Base-by-base conservation (phyloP, 2,329 filamentous ascomycete species). In the Fusarium ambrosium region DNA sequence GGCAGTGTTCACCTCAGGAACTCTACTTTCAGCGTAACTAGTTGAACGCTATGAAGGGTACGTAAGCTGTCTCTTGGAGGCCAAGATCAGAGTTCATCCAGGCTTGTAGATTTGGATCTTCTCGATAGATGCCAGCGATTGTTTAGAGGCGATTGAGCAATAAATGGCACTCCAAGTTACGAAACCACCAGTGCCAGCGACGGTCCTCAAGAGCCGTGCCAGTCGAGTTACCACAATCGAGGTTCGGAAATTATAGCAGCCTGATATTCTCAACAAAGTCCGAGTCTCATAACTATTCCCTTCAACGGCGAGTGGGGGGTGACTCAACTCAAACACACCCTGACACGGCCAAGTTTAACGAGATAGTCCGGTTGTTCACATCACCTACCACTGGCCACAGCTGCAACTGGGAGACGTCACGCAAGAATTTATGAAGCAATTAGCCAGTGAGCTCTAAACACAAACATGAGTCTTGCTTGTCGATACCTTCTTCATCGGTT, bases 391-490 rank as follows among this genome's bases (percentile, higher is more conserved):
- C 24, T 27, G 5, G 5, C 4, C 24, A 27, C 5, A 6, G 24
- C 24, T 6, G 24, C 24, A 27, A 27, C 24, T 27, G 4, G 5
- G 24, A 27, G 22, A 13, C 3, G 41, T 14, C 13, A 2, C 7
- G 20, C 2, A 45, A 22, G 11, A 2, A 16, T 45, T 3, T 1
- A 8, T 22, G 14, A 22, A 45, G 11, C 0, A 45, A 22, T 22
- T 14, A 0, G 1, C 1, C 1, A 18, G 7, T 48, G 20, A 48
- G 7, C 22, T 18, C 22, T 0, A 18, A 27, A 18, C 8, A 48
- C 2, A 48, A 6, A 8, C 14, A 9, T 24, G 13, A 22, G 13
- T 6, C 8, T 6, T 22, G 4, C 6, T 4, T 53, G 48, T 53
- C 13, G 18, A 53, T 29, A 0, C 16, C 18, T 9, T 14, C 27